A percentile compares a stretch with the other conserved stretches of the same genome.
Evolutionary conservation across 2,329 filamentous ascomycete species (phyloP).

Genomic region (Davidsoniella virescens): DNA sequence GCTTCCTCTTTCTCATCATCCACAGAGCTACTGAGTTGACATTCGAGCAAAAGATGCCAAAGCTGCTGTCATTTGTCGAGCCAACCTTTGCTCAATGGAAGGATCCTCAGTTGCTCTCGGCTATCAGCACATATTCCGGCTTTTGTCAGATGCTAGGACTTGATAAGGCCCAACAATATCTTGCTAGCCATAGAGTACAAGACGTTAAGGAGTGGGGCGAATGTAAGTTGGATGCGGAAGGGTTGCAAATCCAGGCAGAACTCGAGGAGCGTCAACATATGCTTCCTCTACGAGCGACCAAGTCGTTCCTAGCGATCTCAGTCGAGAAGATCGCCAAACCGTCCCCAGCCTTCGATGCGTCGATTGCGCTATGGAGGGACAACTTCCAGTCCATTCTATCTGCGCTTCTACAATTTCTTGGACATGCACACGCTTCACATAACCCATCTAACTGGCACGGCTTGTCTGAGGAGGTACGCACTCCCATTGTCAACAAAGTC

Average conservation of each 20-base stretch:
- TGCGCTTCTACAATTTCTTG: slow-evolving; percentile 68
- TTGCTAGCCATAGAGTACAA: slow-evolving; percentile 56
- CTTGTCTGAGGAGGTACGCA: slow-evolving; percentile 57
- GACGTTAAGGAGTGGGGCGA: slow-evolving; percentile 70
- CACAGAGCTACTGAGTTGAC: slow-evolving; percentile 71
- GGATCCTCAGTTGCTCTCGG: slow-evolving; percentile 47
- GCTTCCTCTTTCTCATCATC: slow-evolving; percentile 85
- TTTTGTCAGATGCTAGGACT: slow-evolving; percentile 72
- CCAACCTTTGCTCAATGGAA: slow-evolving; percentile 73
- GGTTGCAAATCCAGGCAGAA: slow-evolving; percentile 59
- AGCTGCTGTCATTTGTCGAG: slow-evolving; percentile 62
- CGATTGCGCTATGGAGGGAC: slow-evolving; percentile 70
- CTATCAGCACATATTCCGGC: slow-evolving; percentile 55
- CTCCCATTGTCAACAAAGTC: slow-evolving; percentile 56
- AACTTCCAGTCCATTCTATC: slow-evolving; percentile 71
- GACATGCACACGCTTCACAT: slow-evolving; percentile 81
- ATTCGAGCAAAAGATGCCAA: slow-evolving; percentile 49
- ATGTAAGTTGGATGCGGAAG: slow-evolving; percentile 60
- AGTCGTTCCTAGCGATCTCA: slow-evolving; percentile 80
- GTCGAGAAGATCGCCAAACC: slow-evolving; percentile 73
- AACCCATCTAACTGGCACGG: slow-evolving; percentile 71
- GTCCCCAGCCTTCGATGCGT: slow-evolving; percentile 56
- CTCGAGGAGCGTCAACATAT: slow-evolving; percentile 60
- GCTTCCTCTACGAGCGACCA: slow-evolving; percentile 71
- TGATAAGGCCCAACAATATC: slow-evolving; percentile 64